Conservation (phyloP, 2,329 filamentous ascomycete species). For the Alternaria gaisen region DNA sequence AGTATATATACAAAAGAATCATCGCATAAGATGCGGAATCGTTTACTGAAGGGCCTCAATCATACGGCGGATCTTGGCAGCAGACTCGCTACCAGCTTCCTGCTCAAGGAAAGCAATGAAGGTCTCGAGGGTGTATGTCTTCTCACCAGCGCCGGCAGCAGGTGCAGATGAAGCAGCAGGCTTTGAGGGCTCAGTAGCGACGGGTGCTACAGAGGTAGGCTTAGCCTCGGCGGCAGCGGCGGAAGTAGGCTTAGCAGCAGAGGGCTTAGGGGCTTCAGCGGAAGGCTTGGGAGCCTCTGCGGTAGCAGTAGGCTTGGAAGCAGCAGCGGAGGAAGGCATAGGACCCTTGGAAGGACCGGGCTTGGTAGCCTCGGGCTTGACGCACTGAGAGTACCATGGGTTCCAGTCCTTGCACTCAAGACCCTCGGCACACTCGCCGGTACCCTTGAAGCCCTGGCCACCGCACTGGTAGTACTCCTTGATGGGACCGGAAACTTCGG, state of each 20-base stretch:
- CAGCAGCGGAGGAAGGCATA: constrained; percentile 13
- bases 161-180: constrained; percentile 10
- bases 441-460: constrained; percentile 53
- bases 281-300: constrained; percentile 6
- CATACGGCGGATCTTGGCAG: constrained; percentile 27
- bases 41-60: constrained; percentile 24
- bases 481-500: constrained; percentile 22
- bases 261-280: constrained; percentile 10
- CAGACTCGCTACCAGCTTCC: constrained; percentile 19
- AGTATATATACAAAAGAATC: constrained; percentile 12
- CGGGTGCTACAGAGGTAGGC: constrained; percentile 14
- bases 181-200: constrained; percentile 13
- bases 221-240: constrained; percentile 8
- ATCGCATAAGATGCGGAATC: background rate
- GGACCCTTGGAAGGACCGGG: constrained; percentile 21
- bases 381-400: constrained; percentile 59
- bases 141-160: constrained; percentile 18
- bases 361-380: constrained; percentile 25
- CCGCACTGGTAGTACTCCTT: constrained; percentile 54
- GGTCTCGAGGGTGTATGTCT: constrained; percentile 29
- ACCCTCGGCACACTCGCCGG: constrained; percentile 51
- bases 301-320: constrained; percentile 11
- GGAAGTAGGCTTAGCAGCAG: constrained; percentile 8
- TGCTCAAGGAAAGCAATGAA: constrained; percentile 27
- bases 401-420: constrained; percentile 53